Evolutionary conservation across 768 basidiomycete genomes (phyloP).

Genomic region (Mycena leptocephala): DNA sequence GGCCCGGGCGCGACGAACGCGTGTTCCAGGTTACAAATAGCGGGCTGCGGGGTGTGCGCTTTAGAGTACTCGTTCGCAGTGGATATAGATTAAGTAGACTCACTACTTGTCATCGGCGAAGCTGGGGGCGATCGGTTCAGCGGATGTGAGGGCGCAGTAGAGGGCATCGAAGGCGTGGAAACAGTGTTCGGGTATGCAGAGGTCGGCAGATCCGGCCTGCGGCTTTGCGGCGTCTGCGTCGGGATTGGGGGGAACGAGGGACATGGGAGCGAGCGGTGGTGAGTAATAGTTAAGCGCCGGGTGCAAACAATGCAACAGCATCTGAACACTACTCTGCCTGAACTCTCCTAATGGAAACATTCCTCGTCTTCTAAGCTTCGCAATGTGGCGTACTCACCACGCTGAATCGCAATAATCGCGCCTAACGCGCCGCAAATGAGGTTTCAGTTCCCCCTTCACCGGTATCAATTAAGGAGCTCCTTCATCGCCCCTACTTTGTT

Average conservation of each 20-base stretch:
- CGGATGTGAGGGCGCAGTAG: slow-evolving; percentile 80
- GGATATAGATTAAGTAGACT: slow-evolving; percentile 43
- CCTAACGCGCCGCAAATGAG: too few relatives aligned
- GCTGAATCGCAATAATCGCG: too few relatives aligned
- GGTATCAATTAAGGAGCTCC: neutral
- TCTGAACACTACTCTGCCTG: neutral
- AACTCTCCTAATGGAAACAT: neutral
- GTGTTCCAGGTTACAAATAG: slow-evolving; percentile 98
- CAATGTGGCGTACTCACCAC: neutral
- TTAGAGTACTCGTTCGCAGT: neutral
- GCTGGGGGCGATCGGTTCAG: slow-evolving; percentile 70
- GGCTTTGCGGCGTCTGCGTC: slow-evolving; percentile 52
- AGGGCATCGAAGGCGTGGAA: slow-evolving; percentile 88
- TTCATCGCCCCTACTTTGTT: neutral
- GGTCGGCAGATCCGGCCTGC: slow-evolving; percentile 58
- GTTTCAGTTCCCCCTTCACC: too few relatives aligned
- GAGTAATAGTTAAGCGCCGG: neutral
- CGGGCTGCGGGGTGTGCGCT: slow-evolving; percentile 65
- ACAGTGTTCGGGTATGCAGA: slow-evolving; percentile 83
- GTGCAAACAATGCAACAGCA: neutral
- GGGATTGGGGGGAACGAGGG: slow-evolving; percentile 70
- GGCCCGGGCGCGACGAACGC: slow-evolving; percentile 72
- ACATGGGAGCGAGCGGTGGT: slow-evolving; percentile 57
- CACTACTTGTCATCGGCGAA: slow-evolving; percentile 89
- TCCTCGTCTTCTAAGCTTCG: neutral